Evolutionary conservation across 257 asterid genomes (phyloP).

Genomic region (Primulina eburnea): DNA sequence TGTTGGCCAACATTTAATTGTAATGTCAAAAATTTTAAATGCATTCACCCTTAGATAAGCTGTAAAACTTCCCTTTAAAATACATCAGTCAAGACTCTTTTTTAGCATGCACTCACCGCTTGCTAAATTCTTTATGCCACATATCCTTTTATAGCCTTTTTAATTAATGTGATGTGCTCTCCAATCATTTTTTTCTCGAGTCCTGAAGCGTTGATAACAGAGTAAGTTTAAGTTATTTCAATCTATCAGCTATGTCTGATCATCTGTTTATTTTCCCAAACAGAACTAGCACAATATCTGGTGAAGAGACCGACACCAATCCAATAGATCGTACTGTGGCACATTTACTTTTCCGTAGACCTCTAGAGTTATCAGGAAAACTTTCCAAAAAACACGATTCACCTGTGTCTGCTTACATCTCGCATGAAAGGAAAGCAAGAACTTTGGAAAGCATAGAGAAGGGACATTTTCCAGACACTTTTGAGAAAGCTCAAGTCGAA

Average conservation of each 20-base stretch:
- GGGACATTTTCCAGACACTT: constrained; percentile 30
- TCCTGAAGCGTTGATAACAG: background rate
- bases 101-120: too few relatives aligned
- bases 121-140: too few relatives aligned
- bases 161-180: too few relatives aligned
- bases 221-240: background rate
- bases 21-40: background rate
- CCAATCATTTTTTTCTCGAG: background rate
- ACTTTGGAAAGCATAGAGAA: constrained; percentile 29
- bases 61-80: too few relatives aligned
- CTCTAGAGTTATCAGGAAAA: constrained; percentile 49
- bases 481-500: constrained; percentile 32
- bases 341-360: constrained; percentile 78
- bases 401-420: constrained; percentile 44
- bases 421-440: constrained; percentile 37
- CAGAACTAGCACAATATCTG: constrained; percentile 56
- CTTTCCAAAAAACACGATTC: constrained; percentile 47
- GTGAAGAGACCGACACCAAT: constrained; percentile 71
- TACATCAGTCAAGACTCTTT: too few relatives aligned
- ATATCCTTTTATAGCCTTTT: too few relatives aligned
- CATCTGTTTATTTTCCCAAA: background rate
- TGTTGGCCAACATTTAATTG: background rate
- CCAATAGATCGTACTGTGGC: constrained; percentile 87
- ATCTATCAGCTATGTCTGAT: background rate
- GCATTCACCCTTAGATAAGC: background rate